phyloP scores from a whole-genome alignment of 2,329 filamentous ascomycete genomes.

The Stylonectria norvegica region DNA sequence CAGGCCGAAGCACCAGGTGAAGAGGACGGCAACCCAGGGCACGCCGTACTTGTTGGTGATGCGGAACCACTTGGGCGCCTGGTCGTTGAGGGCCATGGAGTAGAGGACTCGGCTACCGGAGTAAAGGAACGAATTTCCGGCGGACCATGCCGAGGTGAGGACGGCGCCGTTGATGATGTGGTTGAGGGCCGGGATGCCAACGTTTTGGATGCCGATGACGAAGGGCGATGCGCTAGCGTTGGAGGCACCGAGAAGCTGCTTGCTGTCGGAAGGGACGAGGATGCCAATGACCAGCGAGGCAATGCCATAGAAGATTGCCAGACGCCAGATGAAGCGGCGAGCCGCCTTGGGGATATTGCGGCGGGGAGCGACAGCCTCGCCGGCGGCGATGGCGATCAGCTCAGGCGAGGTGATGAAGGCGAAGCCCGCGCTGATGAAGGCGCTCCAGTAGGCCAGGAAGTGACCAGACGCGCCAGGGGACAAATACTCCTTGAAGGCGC shows the following conservation, averaged over 20 bases:
- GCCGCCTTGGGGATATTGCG: slow-evolving; percentile 65
- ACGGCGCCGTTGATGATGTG: slow-evolving; percentile 66
- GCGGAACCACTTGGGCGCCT: slow-evolving; percentile 60
- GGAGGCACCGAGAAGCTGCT: slow-evolving; percentile 55
- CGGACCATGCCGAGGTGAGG: slow-evolving; percentile 61
- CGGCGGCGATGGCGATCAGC: slow-evolving; percentile 60
- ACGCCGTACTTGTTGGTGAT: slow-evolving; percentile 59
- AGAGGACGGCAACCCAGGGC: slow-evolving; percentile 51
- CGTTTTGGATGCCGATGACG: slow-evolving; percentile 63
- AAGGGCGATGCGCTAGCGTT: slow-evolving; percentile 58
- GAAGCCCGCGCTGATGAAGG: slow-evolving; percentile 56
- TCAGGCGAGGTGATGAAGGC: slow-evolving; percentile 62
- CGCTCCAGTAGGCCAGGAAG: slow-evolving; percentile 58
- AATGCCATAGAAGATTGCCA: slow-evolving; percentile 62
- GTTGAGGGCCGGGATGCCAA: slow-evolving; percentile 60
- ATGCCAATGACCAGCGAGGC: slow-evolving; percentile 59
- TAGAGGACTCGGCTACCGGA: slow-evolving; percentile 67
- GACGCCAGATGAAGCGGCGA: slow-evolving; percentile 58
- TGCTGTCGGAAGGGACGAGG: slow-evolving; percentile 63
- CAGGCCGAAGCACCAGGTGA: slow-evolving; percentile 56
- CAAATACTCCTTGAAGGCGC: slow-evolving; percentile 45
- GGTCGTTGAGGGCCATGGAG: slow-evolving; percentile 62
- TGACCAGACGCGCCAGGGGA: slow-evolving; percentile 52
- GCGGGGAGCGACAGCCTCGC: slow-evolving; percentile 61
- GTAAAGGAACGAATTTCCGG: slow-evolving; percentile 60